A percentile compares a stretch with the other conserved stretches of the same genome.
These are phyloP conservation scores for Hortaea werneckii DNA, from an alignment of 2,329 filamentous ascomycete genomes.

Conservation along the genomic window DNA sequence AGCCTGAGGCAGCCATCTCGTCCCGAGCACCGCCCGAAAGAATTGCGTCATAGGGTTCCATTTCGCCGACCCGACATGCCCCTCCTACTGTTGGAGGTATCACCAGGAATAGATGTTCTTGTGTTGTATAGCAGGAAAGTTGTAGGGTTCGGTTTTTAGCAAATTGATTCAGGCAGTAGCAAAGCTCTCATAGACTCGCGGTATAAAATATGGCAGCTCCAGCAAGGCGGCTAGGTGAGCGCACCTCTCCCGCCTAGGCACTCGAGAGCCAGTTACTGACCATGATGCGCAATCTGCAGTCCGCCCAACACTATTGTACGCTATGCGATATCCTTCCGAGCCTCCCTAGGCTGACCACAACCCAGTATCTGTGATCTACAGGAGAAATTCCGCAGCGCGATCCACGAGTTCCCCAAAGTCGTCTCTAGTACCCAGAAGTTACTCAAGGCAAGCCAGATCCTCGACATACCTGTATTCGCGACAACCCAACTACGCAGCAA, in stretches of 20 bases:
- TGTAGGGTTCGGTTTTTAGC: too few species aligned
- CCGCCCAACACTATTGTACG: constrained; percentile 13
- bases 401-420: constrained; percentile 76
- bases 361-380: constrained; percentile 84
- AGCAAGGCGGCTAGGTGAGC: constrained; percentile 13
- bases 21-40: too few species aligned
- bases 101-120: too few species aligned
- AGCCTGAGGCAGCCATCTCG: too few species aligned
- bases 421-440: constrained; percentile 43
- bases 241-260: not conserved
- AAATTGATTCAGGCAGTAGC: too few species aligned
- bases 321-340: not conserved
- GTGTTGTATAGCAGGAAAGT: too few species aligned
- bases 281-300: not conserved
- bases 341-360: constrained; percentile 4
- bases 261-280: not conserved
- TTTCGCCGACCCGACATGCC: too few species aligned
- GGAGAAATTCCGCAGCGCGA: constrained; percentile 78
- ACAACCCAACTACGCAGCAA: constrained; percentile 76
- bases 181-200: too few species aligned
- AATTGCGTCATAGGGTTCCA: too few species aligned
- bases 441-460: constrained; percentile 38
- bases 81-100: too few species aligned
- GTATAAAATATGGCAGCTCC: constrained; percentile 5
- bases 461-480: constrained; percentile 68